Evolutionary conservation across 768 basidiomycete genomes (phyloP).

Genomic region (Trichaptum fuscoviolaceum): DNA sequence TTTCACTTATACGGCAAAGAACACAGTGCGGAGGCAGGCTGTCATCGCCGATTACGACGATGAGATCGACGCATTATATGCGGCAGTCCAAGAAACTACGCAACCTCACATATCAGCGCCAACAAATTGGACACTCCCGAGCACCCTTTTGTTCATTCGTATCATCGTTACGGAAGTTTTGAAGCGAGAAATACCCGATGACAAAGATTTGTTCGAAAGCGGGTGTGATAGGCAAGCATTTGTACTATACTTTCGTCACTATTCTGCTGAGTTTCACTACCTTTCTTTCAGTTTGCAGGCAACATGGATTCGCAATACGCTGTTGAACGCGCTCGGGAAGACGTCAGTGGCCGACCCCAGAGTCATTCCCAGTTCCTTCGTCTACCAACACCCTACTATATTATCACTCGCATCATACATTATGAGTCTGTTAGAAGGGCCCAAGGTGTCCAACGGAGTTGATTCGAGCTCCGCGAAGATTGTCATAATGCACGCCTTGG

Average conservation of each 20-base stretch:
- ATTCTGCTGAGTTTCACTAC: too few relatives aligned
- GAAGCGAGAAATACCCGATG: constrained; percentile 20
- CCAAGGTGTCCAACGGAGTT: not conserved
- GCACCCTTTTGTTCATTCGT: constrained; percentile 16
- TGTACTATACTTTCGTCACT: not conserved
- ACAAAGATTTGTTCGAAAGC: constrained; percentile 33
- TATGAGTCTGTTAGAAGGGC: constrained; percentile 16
- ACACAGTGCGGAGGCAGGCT: constrained; percentile 30
- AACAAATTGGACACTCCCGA: constrained; percentile 18
- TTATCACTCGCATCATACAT: constrained; percentile 20
- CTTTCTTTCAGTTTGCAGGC: constrained; percentile 28
- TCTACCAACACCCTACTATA: constrained; percentile 38
- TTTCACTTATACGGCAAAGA: constrained; percentile 39
- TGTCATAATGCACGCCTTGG: constrained; percentile 30
- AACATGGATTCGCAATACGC: constrained; percentile 30
- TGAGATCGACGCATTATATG: constrained; percentile 14
- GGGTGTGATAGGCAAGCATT: constrained; percentile 28
- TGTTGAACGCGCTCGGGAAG: constrained; percentile 20
- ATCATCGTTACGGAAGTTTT: constrained; percentile 31
- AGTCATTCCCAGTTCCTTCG: constrained; percentile 25
- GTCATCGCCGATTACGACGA: constrained; percentile 25
- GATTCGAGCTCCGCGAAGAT: constrained; percentile 5
- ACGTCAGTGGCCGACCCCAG: constrained; percentile 16
- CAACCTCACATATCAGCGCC: not conserved
- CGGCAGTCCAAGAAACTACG: not conserved